Evolutionary conservation across 352 stramenopile genomes (phyloP).

Genomic region (Pythium monospermum): DNA sequence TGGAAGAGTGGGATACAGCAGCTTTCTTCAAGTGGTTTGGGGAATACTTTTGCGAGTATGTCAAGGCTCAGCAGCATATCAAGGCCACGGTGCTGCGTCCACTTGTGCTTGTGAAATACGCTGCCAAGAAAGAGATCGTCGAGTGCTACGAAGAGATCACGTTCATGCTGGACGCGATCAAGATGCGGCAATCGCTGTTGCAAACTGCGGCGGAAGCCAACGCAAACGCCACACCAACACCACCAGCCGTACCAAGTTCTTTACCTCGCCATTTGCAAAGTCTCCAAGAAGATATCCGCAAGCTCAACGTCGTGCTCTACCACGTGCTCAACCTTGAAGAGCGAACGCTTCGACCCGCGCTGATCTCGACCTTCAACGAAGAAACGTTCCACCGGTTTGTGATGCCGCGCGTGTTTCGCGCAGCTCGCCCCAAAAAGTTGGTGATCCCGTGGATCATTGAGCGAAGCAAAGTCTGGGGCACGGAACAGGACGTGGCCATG

Average conservation of each 20-base stretch:
- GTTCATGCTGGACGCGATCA: slow-evolving; percentile 51
- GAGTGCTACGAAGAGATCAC: slow-evolving; percentile 69
- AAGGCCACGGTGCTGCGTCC: slow-evolving; percentile 60
- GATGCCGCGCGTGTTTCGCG: slow-evolving; percentile 66
- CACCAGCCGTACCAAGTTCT: too few species aligned
- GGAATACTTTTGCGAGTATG: slow-evolving; percentile 68
- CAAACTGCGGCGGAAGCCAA: slow-evolving; percentile 43
- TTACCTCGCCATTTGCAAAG: slow-evolving; percentile 42
- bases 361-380: slow-evolving; percentile 65
- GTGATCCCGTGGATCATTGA: slow-evolving; percentile 84
- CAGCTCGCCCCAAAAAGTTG: slow-evolving; percentile 54
- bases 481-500: slow-evolving; percentile 42
- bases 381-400: slow-evolving; percentile 69
- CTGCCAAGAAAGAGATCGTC: slow-evolving; percentile 52
- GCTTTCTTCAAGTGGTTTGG: slow-evolving; percentile 77
- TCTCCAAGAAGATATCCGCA: slow-evolving; percentile 67
- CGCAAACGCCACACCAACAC: too few species aligned
- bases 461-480: slow-evolving; percentile 64
- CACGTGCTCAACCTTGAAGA: slow-evolving; percentile 70
- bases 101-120: slow-evolving; percentile 44
- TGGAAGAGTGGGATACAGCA: slow-evolving; percentile 15
- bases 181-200: slow-evolving; percentile 48
- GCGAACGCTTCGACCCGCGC: slow-evolving; percentile 44
- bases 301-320: slow-evolving; percentile 62
- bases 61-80: slow-evolving; percentile 58